Conservation (phyloP, 2,329 filamentous ascomycete species). For the Xylariales sp. region DNA sequence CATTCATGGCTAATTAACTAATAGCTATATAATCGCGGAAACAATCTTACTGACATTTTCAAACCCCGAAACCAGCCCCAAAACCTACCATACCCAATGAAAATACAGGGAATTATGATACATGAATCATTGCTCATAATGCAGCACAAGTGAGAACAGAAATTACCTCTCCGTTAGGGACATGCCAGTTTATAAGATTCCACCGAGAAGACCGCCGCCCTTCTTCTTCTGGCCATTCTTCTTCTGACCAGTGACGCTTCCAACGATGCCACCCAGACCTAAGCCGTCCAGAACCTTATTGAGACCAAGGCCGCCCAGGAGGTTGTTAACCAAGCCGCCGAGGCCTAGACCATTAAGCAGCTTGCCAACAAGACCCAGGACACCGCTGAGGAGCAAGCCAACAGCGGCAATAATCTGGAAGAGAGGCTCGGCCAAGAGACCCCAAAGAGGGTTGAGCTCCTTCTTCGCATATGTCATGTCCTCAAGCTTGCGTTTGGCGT, state of each 20-base stretch:
- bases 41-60: no score
- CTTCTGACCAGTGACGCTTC: constrained; percentile 40
- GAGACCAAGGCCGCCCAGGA: constrained; percentile 73
- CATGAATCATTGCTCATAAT: constrained; percentile 6
- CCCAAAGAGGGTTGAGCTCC: constrained; percentile 88
- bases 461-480: constrained; percentile 95
- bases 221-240: constrained; percentile 29
- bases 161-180: neutral
- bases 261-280: constrained; percentile 52
- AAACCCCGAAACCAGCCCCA: no score
- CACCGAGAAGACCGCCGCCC: constrained; percentile 11
- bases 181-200: no score
- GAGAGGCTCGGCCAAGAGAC: constrained; percentile 73
- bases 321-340: constrained; percentile 72
- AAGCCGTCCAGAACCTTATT: constrained; percentile 70
- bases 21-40: no score
- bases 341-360: constrained; percentile 77
- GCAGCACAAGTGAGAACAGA: no score
- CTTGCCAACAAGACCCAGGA: constrained; percentile 78
- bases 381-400: constrained; percentile 74
- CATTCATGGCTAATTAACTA: neutral
- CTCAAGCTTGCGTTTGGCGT: constrained; percentile 80
- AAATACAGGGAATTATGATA: constrained; percentile 2
- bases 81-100: no score
- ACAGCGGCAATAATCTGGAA: constrained; percentile 92